A percentile compares a stretch with the other conserved stretches of the same genome.
Evolutionary conservation across 768 basidiomycete genomes (phyloP).

Genomic region (Pleurotus pulmonarius): DNA sequence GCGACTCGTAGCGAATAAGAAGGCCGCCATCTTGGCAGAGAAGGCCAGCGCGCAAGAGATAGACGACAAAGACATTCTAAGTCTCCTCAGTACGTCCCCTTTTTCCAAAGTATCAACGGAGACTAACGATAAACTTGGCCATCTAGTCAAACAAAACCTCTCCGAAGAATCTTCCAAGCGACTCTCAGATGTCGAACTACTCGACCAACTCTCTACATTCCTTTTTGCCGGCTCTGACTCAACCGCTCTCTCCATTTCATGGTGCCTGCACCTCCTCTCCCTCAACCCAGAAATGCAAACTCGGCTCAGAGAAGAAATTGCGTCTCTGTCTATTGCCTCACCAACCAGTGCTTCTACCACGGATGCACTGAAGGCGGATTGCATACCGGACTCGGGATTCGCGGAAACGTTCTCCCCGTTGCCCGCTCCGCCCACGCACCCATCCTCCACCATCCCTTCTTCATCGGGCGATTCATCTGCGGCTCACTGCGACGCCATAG

Average conservation of each 20-base stretch:
- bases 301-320: conserved; percentile 50
- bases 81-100: conserved; percentile 38
- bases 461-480: conserved; percentile 10
- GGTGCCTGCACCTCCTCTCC: conserved; percentile 55
- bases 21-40: conserved; percentile 30
- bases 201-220: conserved; percentile 64
- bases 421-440: conserved; percentile 6
- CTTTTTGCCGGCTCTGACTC: conserved; percentile 64
- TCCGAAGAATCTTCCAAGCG: conserved; percentile 38
- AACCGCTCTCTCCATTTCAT: conserved; percentile 51
- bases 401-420: conserved; percentile 8
- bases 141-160: conserved; percentile 58
- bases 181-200: conserved; percentile 57
- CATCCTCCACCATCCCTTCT: conserved; percentile 14
- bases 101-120: neutral
- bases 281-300: conserved; percentile 51
- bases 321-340: conserved; percentile 14
- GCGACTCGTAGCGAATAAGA: conserved; percentile 40
- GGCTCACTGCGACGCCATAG: conserved; percentile 25
- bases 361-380: conserved; percentile 9
- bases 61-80: conserved; percentile 44
- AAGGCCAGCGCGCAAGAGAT: conserved; percentile 24
- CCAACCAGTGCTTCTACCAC: conserved; percentile 14
- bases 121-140: neutral
- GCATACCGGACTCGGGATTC: conserved; percentile 8